These are phyloP conservation scores for Candida railenensis DNA, from an alignment of 805 yeast genomes.

Conservation along the genomic window DNA sequence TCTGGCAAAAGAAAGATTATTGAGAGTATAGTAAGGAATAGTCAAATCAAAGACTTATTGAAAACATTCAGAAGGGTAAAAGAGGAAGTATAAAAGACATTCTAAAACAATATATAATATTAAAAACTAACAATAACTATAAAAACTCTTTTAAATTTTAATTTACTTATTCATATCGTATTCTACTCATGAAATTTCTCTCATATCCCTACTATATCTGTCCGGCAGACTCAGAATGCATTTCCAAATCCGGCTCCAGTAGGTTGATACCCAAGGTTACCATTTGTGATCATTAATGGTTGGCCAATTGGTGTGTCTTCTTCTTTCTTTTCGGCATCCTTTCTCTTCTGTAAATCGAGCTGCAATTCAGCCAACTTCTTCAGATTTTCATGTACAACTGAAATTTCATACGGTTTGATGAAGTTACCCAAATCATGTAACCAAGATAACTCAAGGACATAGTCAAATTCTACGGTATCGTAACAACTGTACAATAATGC, in stretches of 20 bases:
- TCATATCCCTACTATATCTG: neutral
- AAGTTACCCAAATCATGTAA: constrained; percentile 78
- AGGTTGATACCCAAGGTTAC: constrained; percentile 65
- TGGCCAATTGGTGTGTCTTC: constrained; percentile 55
- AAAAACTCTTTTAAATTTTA: constrained; percentile 1
- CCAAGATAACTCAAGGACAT: constrained; percentile 90
- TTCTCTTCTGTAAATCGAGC: constrained; percentile 69
- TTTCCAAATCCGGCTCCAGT: constrained; percentile 76
- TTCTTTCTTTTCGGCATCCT: constrained; percentile 50
- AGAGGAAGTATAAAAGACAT: neutral
- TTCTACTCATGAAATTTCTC: constrained; percentile 2
- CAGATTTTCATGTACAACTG: constrained; percentile 77
- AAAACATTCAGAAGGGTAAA: constrained; percentile 15
- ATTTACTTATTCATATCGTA: neutral
- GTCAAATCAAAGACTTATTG: constrained; percentile 14
- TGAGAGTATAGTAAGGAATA: constrained; percentile 13
- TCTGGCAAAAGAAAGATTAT: constrained; percentile 4
- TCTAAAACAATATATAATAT: constrained; percentile 2
- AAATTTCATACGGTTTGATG: constrained; percentile 89
- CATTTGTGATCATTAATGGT: constrained; percentile 81
- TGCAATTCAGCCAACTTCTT: constrained; percentile 63
- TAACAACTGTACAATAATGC: constrained; percentile 88
- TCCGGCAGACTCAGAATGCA: constrained; percentile 23
- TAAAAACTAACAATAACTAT: neutral
- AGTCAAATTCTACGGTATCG: constrained; percentile 74